A percentile compares a stretch with the other conserved stretches of the same genome.
Conservation (phyloP, 768 basidiomycete genomes). For the Pleurotus citrinopileatus region DNA sequence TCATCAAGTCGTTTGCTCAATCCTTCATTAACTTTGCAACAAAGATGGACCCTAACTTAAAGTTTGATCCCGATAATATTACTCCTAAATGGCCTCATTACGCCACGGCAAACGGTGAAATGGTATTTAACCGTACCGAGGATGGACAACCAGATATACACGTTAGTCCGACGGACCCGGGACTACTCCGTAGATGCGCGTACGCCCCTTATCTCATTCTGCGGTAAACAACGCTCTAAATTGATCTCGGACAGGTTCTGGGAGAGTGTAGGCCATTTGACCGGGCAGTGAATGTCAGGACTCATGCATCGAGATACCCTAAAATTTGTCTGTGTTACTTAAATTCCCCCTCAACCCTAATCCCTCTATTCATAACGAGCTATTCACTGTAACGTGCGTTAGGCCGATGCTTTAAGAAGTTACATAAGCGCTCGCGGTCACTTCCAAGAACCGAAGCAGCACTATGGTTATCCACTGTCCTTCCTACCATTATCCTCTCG, state of each 20-base stretch:
- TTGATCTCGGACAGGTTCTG: slow-evolving; percentile 21
- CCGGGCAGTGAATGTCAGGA: slow-evolving; percentile 10
- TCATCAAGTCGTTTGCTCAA: slow-evolving; percentile 33
- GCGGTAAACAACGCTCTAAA: background rate
- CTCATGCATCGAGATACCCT: too few species aligned
- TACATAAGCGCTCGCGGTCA: too few species aligned
- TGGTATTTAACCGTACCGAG: slow-evolving; percentile 43
- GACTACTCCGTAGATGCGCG: slow-evolving; percentile 35
- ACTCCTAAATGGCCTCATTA: slow-evolving; percentile 34
- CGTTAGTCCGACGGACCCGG: slow-evolving; percentile 24
- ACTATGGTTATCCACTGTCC: too few species aligned
- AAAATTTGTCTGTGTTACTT: too few species aligned
- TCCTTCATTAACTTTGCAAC: slow-evolving; percentile 36
- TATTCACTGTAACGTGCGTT: too few species aligned
- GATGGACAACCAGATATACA: slow-evolving; percentile 27
- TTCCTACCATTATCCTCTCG: too few species aligned
- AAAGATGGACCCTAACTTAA: slow-evolving; percentile 28
- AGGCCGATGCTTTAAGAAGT: too few species aligned
- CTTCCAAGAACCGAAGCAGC: too few species aligned
- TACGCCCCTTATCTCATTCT: slow-evolving; percentile 16
- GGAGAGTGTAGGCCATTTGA: slow-evolving; percentile 23
- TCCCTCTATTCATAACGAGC: too few species aligned
- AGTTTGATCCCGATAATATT: slow-evolving; percentile 27
- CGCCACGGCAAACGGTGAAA: slow-evolving; percentile 28
- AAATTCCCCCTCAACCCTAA: too few species aligned